Conservation (phyloP, 78 protist genomes). For the Blattamonas nauphoetae region DNA sequence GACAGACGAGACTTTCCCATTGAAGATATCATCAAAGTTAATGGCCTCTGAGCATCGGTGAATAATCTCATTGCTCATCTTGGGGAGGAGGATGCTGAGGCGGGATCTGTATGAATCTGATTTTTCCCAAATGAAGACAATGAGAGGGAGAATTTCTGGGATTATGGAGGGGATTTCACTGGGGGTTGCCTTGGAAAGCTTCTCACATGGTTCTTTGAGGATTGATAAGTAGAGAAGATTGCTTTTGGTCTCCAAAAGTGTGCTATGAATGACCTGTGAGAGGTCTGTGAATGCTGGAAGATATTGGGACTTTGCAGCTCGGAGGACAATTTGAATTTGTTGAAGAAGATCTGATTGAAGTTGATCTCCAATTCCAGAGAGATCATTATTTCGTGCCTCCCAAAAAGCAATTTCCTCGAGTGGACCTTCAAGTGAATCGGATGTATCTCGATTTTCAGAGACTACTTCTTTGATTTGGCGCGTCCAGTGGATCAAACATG, state of each 20-base stretch:
- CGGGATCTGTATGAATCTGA: slow-evolving; percentile 47
- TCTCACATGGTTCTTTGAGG: slow-evolving; percentile 50
- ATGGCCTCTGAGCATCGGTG: slow-evolving; percentile 45
- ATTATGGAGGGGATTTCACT: slow-evolving; percentile 41
- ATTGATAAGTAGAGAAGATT: slow-evolving; percentile 45
- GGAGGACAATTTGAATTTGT: slow-evolving; percentile 40
- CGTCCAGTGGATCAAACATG: slow-evolving; percentile 74
- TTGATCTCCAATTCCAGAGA: slow-evolving; percentile 47
- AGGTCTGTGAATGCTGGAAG: slow-evolving; percentile 45
- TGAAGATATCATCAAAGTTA: slow-evolving; percentile 48
- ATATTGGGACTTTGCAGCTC: slow-evolving; percentile 43
- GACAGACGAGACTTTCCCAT: slow-evolving; percentile 31
- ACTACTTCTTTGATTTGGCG: slow-evolving; percentile 61
- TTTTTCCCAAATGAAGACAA: slow-evolving; percentile 50
- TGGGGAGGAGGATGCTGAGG: slow-evolving; percentile 42
- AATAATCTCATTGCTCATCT: slow-evolving; percentile 52
- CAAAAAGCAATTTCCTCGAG: slow-evolving; percentile 64
- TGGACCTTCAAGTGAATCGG: slow-evolving; percentile 47
- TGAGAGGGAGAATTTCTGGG: slow-evolving; percentile 32
- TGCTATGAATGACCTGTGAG: not conserved
- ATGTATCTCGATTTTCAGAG: slow-evolving; percentile 17
- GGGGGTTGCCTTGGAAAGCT: slow-evolving; percentile 34
- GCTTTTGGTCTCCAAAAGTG: slow-evolving; percentile 41
- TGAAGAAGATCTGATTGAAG: slow-evolving; percentile 36
- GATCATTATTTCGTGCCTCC: slow-evolving; percentile 42